phyloP scores from a whole-genome alignment of 179 eudicot genomes.

The Actinidia polygama region DNA sequence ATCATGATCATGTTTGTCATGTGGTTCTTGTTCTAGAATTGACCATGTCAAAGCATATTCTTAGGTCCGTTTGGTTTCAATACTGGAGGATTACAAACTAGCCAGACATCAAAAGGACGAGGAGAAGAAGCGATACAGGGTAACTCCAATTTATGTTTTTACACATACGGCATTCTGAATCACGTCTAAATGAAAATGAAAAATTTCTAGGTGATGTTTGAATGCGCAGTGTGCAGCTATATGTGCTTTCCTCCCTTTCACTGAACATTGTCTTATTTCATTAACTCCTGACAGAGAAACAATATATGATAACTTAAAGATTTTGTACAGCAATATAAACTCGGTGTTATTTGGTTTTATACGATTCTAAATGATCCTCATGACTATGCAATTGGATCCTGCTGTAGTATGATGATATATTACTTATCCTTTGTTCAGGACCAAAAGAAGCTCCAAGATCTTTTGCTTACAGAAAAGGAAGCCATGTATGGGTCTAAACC shows the following conservation, averaged over 20 bases:
- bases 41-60: conserved; percentile 1
- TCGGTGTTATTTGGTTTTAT: not conserved
- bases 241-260: too few relatives aligned
- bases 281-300: too few relatives aligned
- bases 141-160: conserved; percentile 23
- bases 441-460: conserved; percentile 72
- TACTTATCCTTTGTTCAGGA: conserved; percentile 38
- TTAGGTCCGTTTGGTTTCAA: conserved; percentile 68
- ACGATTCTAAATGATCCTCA: not conserved
- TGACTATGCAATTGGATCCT: not conserved
- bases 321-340: not conserved
- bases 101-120: conserved; percentile 63
- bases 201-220: not conserved
- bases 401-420: not conserved
- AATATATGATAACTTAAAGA: not conserved
- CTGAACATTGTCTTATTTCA: too few relatives aligned
- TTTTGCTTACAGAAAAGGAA: conserved; percentile 66
- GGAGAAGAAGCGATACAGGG: conserved; percentile 58
- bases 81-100: conserved; percentile 68
- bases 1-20: not conserved
- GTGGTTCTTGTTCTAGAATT: not conserved
- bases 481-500: conserved; percentile 67
- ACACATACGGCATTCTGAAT: not conserved
- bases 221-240: too few relatives aligned
- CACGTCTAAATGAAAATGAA: not conserved